Evolutionary conservation across 306 rosid genomes (phyloP), one percentile per base, ranked within the genome.

Genomic region (Sicyos edulis): DNA sequence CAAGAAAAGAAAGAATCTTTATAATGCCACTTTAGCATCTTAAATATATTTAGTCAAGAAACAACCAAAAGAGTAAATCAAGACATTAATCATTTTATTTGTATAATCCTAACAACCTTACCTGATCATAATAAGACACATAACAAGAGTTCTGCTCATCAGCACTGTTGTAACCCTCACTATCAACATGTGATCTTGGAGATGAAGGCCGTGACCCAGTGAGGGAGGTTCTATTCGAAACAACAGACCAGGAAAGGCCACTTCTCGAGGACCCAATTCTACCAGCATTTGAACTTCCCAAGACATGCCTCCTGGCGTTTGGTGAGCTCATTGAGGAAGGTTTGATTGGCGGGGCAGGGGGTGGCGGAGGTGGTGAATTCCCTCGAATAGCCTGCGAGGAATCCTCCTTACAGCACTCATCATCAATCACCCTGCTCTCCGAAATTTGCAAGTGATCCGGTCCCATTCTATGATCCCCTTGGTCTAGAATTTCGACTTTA

Each of bases 151-250:
- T 85, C 72, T 93, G 99, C 79, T 93, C 97, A 54, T 93, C 99
- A 2, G 99, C 89, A 62, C 99, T 93, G 73, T 93, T 93, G 78
- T 93, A 93, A 37, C 97, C 99, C 79, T 93, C 99, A n/a, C 71
- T 83, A 85, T 93, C 99, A 82, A 74, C 89, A 74, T 86, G 97
- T 37, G 96, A 83, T 84, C 92, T 80, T 61, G 99, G 97, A 60
- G 99, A 93, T 51, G 97, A 83, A 74, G 97, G 96, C 15, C 87
- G 86, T 54, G 99, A 93, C 14, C 81, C 88, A 62, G 84, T 85
- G 54, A 96, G 91, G 0, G 96, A 87, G 42, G 93, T 83, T 85
- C 96, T 83, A 54, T 84, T 83, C 5, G 88, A 79, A 78, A 87
- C 96, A 78, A 76, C 83, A 74, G 96, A 90, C 97, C 99, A 81